Conservation (phyloP, 192 early-diverging fungal genomes). For the Cetraspora pellucida region DNA sequence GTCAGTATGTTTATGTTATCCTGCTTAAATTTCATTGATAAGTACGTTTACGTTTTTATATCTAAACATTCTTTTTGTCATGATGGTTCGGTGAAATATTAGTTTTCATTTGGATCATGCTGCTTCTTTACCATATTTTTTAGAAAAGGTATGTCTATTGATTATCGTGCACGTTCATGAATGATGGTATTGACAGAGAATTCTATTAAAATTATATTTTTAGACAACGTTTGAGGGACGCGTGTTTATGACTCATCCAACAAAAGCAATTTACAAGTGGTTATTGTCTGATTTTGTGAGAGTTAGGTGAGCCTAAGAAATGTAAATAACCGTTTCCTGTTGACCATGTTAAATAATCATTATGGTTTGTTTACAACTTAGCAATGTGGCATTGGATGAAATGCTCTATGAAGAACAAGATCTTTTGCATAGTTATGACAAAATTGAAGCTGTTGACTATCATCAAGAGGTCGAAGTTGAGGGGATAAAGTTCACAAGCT, state of each 20-base stretch:
- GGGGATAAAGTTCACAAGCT: conserved; percentile 92
- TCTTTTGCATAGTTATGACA: conserved; percentile 75
- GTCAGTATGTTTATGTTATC: conserved; percentile 66
- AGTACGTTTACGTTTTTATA: background rate
- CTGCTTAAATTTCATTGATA: background rate
- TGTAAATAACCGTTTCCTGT: background rate
- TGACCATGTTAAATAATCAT: conserved; percentile 11
- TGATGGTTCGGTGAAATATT: background rate
- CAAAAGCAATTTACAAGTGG: conserved; percentile 98
- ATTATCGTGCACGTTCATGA: background rate
- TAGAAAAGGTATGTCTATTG: conserved; percentile 73
- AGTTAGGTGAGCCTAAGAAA: conserved; percentile 62
- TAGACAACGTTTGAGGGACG: conserved; percentile 94
- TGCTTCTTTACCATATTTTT: conserved; percentile 92
- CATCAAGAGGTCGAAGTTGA: conserved; percentile 96
- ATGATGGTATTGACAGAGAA: background rate
- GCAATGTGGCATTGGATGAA: conserved; percentile 74
- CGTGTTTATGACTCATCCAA: conserved; percentile 99
- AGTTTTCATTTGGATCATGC: conserved; percentile 98
- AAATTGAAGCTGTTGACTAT: conserved; percentile 94
- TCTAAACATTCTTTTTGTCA: background rate
- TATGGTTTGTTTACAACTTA: conserved; percentile 35
- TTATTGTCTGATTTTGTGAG: conserved; percentile 92
- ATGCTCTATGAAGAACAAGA: conserved; percentile 92
- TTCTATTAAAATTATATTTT: background rate